phyloP scores from a whole-genome alignment of 768 basidiomycete genomes.

The Hypholoma sublateritium region DNA sequence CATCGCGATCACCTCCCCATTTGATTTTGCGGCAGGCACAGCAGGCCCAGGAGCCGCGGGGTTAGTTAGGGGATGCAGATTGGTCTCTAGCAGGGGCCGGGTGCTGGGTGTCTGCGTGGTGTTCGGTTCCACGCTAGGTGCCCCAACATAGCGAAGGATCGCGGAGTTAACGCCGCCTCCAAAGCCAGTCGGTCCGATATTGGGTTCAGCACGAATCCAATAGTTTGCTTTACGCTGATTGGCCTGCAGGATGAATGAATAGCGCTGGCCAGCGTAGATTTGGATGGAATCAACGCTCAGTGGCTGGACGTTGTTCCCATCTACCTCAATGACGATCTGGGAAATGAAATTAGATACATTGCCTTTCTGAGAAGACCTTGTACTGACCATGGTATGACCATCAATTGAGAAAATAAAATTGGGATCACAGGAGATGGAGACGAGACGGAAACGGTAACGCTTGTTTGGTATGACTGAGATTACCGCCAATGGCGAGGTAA shows the following conservation, averaged over 20 bases:
- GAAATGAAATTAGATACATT: too few species aligned
- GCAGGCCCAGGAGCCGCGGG: neutral
- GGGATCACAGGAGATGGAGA: constrained; percentile 46
- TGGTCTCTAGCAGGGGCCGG: neutral
- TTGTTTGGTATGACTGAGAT: constrained; percentile 34
- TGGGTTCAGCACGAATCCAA: constrained; percentile 42
- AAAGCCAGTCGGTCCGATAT: constrained; percentile 17
- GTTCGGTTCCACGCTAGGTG: constrained; percentile 42
- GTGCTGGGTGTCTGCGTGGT: constrained; percentile 14
- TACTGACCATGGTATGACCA: constrained; percentile 38
- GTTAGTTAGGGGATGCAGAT: neutral
- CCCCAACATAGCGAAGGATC: constrained; percentile 51
- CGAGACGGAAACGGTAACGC: constrained; percentile 50
- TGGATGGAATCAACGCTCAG: constrained; percentile 41
- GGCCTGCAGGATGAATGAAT: constrained; percentile 40
- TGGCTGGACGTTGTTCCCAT: constrained; percentile 42
- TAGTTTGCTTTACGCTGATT: constrained; percentile 51
- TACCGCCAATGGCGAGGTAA: constrained; percentile 34
- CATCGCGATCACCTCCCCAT: neutral
- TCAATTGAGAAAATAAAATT: constrained; percentile 46
- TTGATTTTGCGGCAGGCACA: neutral
- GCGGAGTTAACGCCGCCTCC: constrained; percentile 39
- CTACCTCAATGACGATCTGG: constrained; percentile 52
- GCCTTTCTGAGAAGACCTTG: neutral
- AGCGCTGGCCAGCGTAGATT: constrained; percentile 38